phyloP scores from a whole-genome alignment of 768 basidiomycete genomes.

The Serpula lacrymans region DNA sequence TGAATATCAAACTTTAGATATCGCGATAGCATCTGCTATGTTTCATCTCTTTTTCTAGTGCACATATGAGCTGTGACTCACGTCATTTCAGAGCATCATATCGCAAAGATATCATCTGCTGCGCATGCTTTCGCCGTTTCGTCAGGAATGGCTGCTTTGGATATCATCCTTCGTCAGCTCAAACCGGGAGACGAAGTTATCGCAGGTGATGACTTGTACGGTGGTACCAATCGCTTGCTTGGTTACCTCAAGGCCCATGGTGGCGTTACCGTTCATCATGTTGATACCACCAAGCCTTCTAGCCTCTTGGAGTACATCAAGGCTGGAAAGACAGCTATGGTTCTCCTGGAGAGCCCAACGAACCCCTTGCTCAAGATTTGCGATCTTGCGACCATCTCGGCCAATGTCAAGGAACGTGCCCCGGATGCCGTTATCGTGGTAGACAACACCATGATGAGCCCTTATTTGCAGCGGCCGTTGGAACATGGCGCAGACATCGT shows the following conservation, averaged over 20 bases:
- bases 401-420: slow-evolving; percentile 78
- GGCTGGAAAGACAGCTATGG: slow-evolving; percentile 75
- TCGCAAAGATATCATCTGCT: slow-evolving; percentile 95
- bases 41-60: too few relatives aligned
- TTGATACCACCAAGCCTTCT: slow-evolving; percentile 81
- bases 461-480: slow-evolving; percentile 91
- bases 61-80: too few relatives aligned
- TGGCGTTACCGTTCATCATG: slow-evolving; percentile 87
- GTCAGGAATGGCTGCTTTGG: slow-evolving; percentile 97
- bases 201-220: slow-evolving; percentile 96
- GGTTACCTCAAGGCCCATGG: slow-evolving; percentile 84
- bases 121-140: slow-evolving; percentile 88
- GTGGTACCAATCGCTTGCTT: slow-evolving; percentile 94
- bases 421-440: slow-evolving; percentile 83
- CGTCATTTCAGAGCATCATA: slow-evolving; percentile 97
- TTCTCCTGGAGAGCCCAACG: slow-evolving; percentile 94
- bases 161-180: slow-evolving; percentile 89
- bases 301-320: slow-evolving; percentile 61
- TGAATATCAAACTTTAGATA: too few relatives aligned
- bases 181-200: slow-evolving; percentile 96
- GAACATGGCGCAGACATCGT: slow-evolving; percentile 97
- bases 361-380: slow-evolving; percentile 96
- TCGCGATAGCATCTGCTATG: too few relatives aligned
- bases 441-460: slow-evolving; percentile 99
- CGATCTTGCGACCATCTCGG: slow-evolving; percentile 81